Base-by-base conservation (phyloP, 179 eudicot species). In the Camellia oleifera region DNA sequence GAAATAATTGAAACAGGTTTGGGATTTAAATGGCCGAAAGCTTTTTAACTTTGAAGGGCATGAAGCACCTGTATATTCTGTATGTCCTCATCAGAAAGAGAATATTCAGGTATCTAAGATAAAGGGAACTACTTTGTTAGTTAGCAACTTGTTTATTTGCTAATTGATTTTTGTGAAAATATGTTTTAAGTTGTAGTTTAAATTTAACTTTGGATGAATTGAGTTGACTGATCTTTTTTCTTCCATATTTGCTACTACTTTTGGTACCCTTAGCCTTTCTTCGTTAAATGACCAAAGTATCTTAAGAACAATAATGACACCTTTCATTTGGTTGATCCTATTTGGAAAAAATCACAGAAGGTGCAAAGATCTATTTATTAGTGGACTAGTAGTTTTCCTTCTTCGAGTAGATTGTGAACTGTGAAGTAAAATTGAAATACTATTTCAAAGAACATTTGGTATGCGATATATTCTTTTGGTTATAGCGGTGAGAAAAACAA, bases 21-120 rank as follows among this genome's bases (percentile, higher is more conserved):
- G 99, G 99, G 99, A 95, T 83, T 69, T 92, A 77, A 80, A 88
- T 48, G 99, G 99, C 20, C 84, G 89, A 77, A 92, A 87, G 82
- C 85, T 93, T 7, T 94, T 76, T 78, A 92, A 84, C 85, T 95
- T 95, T 85, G 97, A 95, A 84, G 99, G 98, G 20, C 99, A 95
- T 82, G 97, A 94, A 81, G 94, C 99, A 81, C 93, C 98, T 61
- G 99, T 95, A 44, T 92, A 90, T 84, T 95, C 99, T 53, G 78
- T 95, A 64, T 90, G 99, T 80, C 99, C 98, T 82, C 98, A 95
- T 82, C 93, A 92, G 87, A 94, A 95, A 89, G 98, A 95, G 85
- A 91, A 79, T 82, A 94, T 95, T 83, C 98, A 94, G 97, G 99
- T 95, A 89, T 74, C 63, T 69, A 50, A 64, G 56, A 79, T 42